phyloP scores from a whole-genome alignment of 2,329 filamentous ascomycete species.

The Orbilia ellipsospora region DNA sequence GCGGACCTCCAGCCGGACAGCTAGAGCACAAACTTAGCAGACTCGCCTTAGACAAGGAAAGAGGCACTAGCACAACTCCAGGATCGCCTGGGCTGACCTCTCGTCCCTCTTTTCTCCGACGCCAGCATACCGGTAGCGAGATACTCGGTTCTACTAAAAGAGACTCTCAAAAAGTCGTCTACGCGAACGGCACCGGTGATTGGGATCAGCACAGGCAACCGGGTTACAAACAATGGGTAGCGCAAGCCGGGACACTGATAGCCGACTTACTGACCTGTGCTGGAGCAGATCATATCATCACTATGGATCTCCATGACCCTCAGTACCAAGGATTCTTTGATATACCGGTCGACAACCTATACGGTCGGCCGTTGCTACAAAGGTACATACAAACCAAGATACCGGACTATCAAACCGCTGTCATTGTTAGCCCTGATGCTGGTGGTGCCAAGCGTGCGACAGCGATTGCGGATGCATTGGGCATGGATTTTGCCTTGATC shows the following conservation, averaged over 20 bases:
- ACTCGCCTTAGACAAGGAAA: conserved; percentile 57
- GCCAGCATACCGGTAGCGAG: conserved; percentile 42
- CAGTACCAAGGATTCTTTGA: conserved; percentile 99
- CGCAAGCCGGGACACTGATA: conserved; percentile 92
- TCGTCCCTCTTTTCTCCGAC: conserved; percentile 46
- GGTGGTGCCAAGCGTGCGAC: conserved; percentile 96
- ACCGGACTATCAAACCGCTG: conserved; percentile 82
- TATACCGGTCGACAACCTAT: conserved; percentile 97
- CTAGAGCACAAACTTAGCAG: conserved; percentile 58
- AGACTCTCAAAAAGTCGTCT: conserved; percentile 65
- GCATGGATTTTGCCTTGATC: conserved; percentile 95
- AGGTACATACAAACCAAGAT: conserved; percentile 82
- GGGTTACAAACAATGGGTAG: conserved; percentile 98
- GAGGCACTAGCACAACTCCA: conserved; percentile 39
- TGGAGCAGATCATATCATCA: conserved; percentile 95
- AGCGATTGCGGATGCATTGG: conserved; percentile 89
- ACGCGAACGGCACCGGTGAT: conserved; percentile 68
- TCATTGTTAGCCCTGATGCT: conserved; percentile 95
- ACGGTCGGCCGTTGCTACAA: conserved; percentile 79
- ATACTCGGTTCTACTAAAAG: conserved; percentile 46
- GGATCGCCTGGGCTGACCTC: conserved; percentile 38
- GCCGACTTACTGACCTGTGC: conserved; percentile 95
- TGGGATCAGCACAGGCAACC: conserved; percentile 80
- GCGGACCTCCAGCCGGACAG: conserved; percentile 56
- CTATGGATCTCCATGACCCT: conserved; percentile 94